Conservation (phyloP, 2,329 filamentous ascomycete genomes). For the Ophiosphaerella korrae region DNA sequence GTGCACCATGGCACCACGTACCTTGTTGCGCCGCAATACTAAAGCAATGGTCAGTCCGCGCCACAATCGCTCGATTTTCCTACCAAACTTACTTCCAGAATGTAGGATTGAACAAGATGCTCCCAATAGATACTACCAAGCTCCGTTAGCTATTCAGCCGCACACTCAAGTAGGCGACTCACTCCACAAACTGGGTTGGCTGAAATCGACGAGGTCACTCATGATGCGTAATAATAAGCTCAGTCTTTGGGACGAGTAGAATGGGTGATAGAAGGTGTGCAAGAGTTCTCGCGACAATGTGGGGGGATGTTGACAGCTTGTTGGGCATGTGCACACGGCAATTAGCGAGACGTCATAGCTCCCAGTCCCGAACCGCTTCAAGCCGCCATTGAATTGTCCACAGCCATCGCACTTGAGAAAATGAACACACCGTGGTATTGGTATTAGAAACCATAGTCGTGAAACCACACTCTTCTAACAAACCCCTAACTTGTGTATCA, state of each 20-base stretch:
- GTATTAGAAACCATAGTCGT: background rate
- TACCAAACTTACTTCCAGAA: constrained; percentile 85
- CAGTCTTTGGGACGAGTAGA: background rate
- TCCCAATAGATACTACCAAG: constrained; percentile 71
- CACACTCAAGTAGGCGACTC: constrained; percentile 15
- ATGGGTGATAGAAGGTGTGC: background rate
- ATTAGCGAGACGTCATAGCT: constrained; percentile 41
- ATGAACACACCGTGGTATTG: too few species aligned
- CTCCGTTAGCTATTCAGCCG: background rate
- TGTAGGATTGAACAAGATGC: constrained; percentile 95
- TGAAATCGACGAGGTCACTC: constrained; percentile 48
- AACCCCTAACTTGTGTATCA: too few species aligned
- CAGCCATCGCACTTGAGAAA: too few species aligned
- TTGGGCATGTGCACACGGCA: constrained; percentile 22
- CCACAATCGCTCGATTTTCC: background rate
- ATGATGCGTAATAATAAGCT: constrained; percentile 13
- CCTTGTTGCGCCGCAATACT: constrained; percentile 85
- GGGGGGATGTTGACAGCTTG: constrained; percentile 30
- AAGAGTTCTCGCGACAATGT: constrained; percentile 9
- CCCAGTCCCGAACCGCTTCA: constrained; percentile 1
- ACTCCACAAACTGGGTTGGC: constrained; percentile 56
- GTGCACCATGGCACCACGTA: constrained; percentile 46
- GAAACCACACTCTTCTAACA: too few species aligned
- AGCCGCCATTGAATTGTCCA: background rate
- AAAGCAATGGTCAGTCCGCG: constrained; percentile 10